Conservation (phyloP, 2,329 filamentous ascomycete genomes). For the Dothistroma pini region DNA sequence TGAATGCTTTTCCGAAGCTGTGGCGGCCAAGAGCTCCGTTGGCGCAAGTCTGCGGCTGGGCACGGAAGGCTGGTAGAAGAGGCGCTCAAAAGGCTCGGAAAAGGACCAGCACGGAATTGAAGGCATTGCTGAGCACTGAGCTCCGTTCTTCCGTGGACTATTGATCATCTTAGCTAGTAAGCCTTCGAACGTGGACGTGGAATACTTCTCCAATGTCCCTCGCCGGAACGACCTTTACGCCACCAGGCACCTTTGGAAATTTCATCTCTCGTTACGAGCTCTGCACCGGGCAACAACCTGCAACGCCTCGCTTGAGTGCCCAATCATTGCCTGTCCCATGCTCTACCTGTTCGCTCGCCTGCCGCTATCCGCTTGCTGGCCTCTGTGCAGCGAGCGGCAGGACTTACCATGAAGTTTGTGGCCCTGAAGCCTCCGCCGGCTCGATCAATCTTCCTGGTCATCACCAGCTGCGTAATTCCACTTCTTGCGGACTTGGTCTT, state of each 20-base stretch:
- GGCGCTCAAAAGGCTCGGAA: too few relatives aligned
- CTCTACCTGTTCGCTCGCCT: neutral
- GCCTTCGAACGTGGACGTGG: conserved; percentile 10
- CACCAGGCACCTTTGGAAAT: neutral
- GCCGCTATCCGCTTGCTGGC: neutral
- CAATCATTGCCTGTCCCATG: neutral
- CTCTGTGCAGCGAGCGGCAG: neutral
- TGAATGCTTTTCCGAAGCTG: too few relatives aligned
- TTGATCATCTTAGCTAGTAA: conserved; percentile 23
- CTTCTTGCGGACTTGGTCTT: conserved; percentile 54
- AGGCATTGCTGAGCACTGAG: neutral
- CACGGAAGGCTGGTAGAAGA: too few relatives aligned
- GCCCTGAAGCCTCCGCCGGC: neutral
- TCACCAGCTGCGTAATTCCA: conserved; percentile 27
- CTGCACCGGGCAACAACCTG: neutral
- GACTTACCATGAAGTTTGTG: neutral
- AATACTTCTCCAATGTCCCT: conserved; percentile 18
- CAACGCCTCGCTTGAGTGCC: conserved; percentile 5
- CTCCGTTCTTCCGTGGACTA: conserved; percentile 3
- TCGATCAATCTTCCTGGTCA: conserved; percentile 20
- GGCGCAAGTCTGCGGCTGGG: too few relatives aligned
- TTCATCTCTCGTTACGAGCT: neutral
- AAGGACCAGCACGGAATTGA: neutral
- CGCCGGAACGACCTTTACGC: neutral
- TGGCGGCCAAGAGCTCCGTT: too few relatives aligned